Evolutionary conservation across 1,284 basidiomycete genomes (phyloP), one percentile per base, ranked within the genome.

Genomic region (Tranzscheliella williamsii): DNA sequence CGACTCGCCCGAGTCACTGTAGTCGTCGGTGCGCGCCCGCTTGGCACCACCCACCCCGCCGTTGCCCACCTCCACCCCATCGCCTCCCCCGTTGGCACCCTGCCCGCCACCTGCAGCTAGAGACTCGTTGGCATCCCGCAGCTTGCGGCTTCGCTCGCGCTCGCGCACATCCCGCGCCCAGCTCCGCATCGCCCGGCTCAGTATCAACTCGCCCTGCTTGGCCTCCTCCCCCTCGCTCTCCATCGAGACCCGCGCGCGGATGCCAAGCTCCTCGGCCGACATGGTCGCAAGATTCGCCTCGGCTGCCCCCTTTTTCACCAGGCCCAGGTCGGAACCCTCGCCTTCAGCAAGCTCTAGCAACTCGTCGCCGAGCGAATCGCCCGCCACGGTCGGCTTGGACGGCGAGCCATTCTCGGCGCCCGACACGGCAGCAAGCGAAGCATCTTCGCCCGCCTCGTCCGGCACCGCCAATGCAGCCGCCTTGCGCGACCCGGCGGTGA

Each of bases 191-290:
- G 61, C 65, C 1, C 39, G 17, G 17, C 30, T 37, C 3, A 70
- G 51, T 13, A 67, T 38, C 5, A 41, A 45, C 29, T 67, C 53
- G 36, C 22, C 42, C 13, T 34, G 42, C 18, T 48, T 64, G 7
- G 45, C 38, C 18, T 44, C 40, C 32, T 70, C 68, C 15, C 54
- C 36, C 12, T 70, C 65, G 27, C 21, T 40, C 2, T 50, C 44
- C 2, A 24, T 20, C 5, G 8, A 20, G 2, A 62, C 37, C 0
- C 57, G 50, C 2, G 50, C 44, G 18, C 42, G 27, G 35, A 70
- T 70, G n/a, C 62, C 55, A 1, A 67, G 35, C 35, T 74, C 72
- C 20, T 68, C 61, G 5, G 57, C 62, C 3, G 68, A 43, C 44
- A 62, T 49, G 29, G 62, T 58, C 29, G 43, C 38, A 18, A 64